These are phyloP conservation scores for Poteriospumella lacustris DNA, from an alignment of 108 stramenopile species.

Conservation along the genomic window DNA sequence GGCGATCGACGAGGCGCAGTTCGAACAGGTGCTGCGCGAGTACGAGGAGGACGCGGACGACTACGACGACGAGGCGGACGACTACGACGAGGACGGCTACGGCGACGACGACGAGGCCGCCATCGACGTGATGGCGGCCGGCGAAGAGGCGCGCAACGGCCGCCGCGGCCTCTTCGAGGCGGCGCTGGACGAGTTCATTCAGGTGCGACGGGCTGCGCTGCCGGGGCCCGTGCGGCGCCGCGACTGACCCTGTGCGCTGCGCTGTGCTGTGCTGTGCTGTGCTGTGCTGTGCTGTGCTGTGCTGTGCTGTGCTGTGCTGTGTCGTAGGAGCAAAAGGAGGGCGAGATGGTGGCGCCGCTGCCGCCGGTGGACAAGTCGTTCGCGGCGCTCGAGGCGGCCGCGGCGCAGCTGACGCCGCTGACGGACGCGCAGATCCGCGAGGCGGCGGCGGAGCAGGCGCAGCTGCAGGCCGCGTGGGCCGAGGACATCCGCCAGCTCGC, in stretches of 20 bases:
- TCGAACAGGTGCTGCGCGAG: conserved; percentile 64
- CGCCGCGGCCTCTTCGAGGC: background rate
- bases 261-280: no score
- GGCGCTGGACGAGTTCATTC: conserved; percentile 42
- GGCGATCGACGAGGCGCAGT: conserved; percentile 36
- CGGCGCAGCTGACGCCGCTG: background rate
- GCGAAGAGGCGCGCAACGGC: conserved; percentile 38
- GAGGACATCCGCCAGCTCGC: background rate
- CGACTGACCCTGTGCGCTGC: no score
- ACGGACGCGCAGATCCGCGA: background rate
- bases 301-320: no score
- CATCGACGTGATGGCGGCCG: background rate
- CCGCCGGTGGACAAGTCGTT: background rate
- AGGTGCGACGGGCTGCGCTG: no score
- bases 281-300: no score
- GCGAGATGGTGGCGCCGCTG: background rate
- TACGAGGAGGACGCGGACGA: conserved; percentile 46
- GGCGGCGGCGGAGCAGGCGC: background rate
- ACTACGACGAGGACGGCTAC: conserved; percentile 10
- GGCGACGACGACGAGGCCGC: conserved; percentile 34
- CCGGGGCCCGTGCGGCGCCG: no score
- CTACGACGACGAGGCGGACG: conserved; percentile 24
- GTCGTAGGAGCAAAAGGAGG: no score
- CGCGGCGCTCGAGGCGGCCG: background rate
- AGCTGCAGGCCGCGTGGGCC: background rate